A percentile compares a stretch with the other conserved stretches of the same genome.
These are phyloP conservation scores for Populus euphratica DNA, from an alignment of 345 rosid species.

Conservation along the genomic window DNA sequence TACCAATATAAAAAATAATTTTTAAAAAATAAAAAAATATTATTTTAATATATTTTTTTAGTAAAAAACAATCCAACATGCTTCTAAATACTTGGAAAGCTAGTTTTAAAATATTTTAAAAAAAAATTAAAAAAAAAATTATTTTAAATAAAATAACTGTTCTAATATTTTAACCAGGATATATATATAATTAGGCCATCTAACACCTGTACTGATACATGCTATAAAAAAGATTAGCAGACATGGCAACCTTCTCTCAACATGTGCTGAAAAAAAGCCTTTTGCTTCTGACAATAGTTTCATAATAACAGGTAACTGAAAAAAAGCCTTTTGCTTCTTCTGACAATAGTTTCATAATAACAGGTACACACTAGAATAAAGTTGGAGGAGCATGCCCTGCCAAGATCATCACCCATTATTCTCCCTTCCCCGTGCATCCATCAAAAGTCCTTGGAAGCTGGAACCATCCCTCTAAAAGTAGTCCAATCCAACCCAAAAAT, in stretches of 20 bases:
- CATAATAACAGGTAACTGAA: neutral
- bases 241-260: neutral
- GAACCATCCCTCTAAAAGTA: neutral
- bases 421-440: neutral
- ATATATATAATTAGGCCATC: too few species aligned
- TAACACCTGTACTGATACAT: too few species aligned
- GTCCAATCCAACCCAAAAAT: neutral
- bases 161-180: too few species aligned
- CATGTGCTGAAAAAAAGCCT: neutral
- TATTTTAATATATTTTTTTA: too few species aligned
- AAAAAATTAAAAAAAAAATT: too few species aligned
- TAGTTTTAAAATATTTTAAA: too few species aligned
- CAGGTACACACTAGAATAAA: too few species aligned
- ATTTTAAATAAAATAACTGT: too few species aligned
- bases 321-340: neutral
- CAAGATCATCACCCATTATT: neutral
- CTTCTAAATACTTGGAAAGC: too few species aligned
- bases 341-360: neutral
- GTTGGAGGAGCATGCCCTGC: too few species aligned
- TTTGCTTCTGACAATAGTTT: neutral
- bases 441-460: neutral
- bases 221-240: neutral
- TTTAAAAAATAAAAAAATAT: too few species aligned
- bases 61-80: too few species aligned
- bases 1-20: accelerated